A percentile compares a stretch with the other conserved stretches of the same genome.
phyloP scores from a whole-genome alignment of 257 asterid genomes.

The Nicotiana tomentosiformis region DNA sequence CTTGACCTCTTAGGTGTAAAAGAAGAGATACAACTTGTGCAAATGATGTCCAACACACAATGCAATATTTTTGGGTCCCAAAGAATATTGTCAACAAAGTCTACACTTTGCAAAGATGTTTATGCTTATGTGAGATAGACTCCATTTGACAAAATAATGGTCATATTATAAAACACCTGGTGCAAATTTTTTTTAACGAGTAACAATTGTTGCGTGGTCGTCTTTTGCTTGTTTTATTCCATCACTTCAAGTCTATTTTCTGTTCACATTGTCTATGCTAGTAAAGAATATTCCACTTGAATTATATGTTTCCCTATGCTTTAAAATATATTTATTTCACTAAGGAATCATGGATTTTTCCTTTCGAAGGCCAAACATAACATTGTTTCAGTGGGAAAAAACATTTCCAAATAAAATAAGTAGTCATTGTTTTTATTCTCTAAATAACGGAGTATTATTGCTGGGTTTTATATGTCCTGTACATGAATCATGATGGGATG shows the following conservation, averaged over 20 bases:
- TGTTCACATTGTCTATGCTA: background rate
- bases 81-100: no score
- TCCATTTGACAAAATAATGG: no score
- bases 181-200: no score
- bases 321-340: background rate
- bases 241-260: background rate
- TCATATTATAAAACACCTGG: no score
- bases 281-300: background rate
- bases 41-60: no score
- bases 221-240: background rate
- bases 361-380: background rate
- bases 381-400: background rate
- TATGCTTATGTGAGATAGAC: no score
- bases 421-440: background rate
- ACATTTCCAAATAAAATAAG: background rate
- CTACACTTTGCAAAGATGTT: no score
- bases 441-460: background rate
- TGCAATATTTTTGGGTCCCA: no score
- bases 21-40: no score
- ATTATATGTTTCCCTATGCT: background rate
- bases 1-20: no score
- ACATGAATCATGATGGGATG: background rate
- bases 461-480: background rate
- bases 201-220: background rate
- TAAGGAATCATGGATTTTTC: background rate